These are phyloP conservation scores for Hypsizygus marmoreus DNA, from an alignment of 768 basidiomycete species.

Conservation along the genomic window DNA sequence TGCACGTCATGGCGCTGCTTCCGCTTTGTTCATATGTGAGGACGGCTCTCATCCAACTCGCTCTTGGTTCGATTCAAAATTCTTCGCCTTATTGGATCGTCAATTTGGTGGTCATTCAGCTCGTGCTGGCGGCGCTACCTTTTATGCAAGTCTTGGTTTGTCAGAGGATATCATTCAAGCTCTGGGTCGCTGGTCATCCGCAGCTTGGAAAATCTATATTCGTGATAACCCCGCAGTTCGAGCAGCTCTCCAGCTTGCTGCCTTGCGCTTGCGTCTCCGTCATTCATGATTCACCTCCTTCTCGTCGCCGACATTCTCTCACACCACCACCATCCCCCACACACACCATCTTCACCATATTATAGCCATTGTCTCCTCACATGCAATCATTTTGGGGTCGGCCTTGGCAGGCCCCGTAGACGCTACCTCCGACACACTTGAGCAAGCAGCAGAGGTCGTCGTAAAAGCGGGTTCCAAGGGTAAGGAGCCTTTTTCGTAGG, in stretches of 20 bases:
- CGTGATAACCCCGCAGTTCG: slow-evolving; percentile 20
- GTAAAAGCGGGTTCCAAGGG: too few species aligned
- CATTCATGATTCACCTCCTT: not conserved
- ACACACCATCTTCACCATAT: slow-evolving; percentile 11
- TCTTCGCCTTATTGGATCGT: slow-evolving; percentile 13
- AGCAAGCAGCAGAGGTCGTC: too few species aligned
- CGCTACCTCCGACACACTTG: too few species aligned
- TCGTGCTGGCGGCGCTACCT: slow-evolving; percentile 23
- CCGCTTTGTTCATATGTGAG: slow-evolving; percentile 20
- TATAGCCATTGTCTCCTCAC: not conserved
- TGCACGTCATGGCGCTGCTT: slow-evolving; percentile 5
- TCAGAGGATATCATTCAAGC: slow-evolving; percentile 24
- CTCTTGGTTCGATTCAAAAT: slow-evolving; percentile 22
- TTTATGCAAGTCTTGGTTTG: slow-evolving; percentile 23
- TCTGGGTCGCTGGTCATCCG: slow-evolving; percentile 25
- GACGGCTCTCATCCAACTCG: slow-evolving; percentile 22
- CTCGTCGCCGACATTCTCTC: slow-evolving; percentile 8
- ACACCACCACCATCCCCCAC: slow-evolving; percentile 23
- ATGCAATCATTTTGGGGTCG: too few species aligned
- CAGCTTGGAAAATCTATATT: slow-evolving; percentile 25
- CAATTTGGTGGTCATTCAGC: slow-evolving; percentile 25
- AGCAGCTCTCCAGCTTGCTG: slow-evolving; percentile 15
- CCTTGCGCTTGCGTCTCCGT: not conserved
- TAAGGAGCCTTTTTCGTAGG: too few species aligned
- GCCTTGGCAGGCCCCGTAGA: too few species aligned